Evolutionary conservation across 768 basidiomycete species (phyloP).

Genomic region (Rubroboletus pulcherrimus): DNA sequence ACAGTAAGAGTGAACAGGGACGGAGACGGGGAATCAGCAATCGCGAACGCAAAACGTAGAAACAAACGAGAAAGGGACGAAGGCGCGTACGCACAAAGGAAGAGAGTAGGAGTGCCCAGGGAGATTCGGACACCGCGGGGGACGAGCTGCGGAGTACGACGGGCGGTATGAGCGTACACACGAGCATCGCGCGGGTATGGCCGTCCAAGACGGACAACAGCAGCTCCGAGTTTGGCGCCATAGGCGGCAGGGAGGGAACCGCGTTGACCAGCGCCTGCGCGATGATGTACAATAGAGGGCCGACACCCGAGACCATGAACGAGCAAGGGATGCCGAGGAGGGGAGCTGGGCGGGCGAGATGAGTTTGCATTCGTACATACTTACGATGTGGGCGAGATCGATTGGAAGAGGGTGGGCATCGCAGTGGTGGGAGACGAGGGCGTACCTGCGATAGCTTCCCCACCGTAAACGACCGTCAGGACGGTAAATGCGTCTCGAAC

Average conservation of each 20-base stretch:
- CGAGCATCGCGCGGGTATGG: slow-evolving; percentile 70
- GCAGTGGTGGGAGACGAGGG: slow-evolving; percentile 1
- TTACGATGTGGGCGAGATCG: background rate
- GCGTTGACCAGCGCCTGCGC: slow-evolving; percentile 59
- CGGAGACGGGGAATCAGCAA: background rate
- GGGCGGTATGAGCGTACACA: slow-evolving; percentile 76
- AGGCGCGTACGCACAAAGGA: slow-evolving; percentile 52
- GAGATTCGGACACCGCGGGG: slow-evolving; percentile 53
- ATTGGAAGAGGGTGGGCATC: background rate
- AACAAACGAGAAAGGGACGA: background rate
- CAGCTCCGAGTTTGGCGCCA: slow-evolving; percentile 54
- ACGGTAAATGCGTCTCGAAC: slow-evolving; percentile 54
- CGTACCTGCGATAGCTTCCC: slow-evolving; percentile 68
- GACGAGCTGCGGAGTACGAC: slow-evolving; percentile 53
- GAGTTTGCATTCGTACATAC: background rate
- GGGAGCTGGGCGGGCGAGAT: slow-evolving; percentile 42
- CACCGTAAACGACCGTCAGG: slow-evolving; percentile 70
- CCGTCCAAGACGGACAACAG: slow-evolving; percentile 74
- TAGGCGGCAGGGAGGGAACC: slow-evolving; percentile 51
- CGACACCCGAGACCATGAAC: slow-evolving; percentile 72
- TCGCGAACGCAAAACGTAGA: background rate
- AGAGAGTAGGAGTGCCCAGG: slow-evolving; percentile 71
- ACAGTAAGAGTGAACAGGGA: background rate
- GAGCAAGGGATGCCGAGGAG: slow-evolving; percentile 66
- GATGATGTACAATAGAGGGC: slow-evolving; percentile 57